These are phyloP conservation scores for Rosa persica DNA, from an alignment of 306 rosid genomes.

Conservation along the genomic window DNA sequence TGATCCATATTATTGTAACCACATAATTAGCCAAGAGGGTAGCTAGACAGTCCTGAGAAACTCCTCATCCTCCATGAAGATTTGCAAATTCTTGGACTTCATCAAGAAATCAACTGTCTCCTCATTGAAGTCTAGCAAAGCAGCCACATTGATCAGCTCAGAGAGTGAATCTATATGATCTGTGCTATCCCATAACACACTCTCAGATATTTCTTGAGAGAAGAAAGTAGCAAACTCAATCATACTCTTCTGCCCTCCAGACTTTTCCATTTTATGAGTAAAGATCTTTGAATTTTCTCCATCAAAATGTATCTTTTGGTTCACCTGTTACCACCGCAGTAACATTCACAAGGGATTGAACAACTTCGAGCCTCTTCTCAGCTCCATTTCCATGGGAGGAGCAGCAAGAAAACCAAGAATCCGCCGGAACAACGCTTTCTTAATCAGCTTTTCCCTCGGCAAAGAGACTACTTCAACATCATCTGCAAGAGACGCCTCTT, in stretches of 20 bases:
- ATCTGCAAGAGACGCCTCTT: constrained; percentile 29
- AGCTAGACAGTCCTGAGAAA: constrained; percentile 40
- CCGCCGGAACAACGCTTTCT: constrained; percentile 48
- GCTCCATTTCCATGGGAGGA: constrained; percentile 53
- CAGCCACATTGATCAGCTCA: constrained; percentile 59
- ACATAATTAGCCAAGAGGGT: constrained; percentile 31
- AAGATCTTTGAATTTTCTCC: constrained; percentile 35
- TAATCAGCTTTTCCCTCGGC: constrained; percentile 26
- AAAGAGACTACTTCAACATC: constrained; percentile 24
- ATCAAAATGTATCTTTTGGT: constrained; percentile 55
- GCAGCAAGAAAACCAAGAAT: constrained; percentile 68
- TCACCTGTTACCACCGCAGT: constrained; percentile 38
- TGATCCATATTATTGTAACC: neutral
- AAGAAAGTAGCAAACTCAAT: constrained; percentile 57
- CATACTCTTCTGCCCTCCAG: constrained; percentile 22
- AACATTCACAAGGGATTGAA: constrained; percentile 42
- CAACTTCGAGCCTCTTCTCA: constrained; percentile 49
- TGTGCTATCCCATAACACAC: constrained; percentile 47
- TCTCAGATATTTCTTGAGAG: constrained; percentile 56
- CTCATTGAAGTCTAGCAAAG: constrained; percentile 49
- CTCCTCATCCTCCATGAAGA: constrained; percentile 57
- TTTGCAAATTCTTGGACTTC: constrained; percentile 65
- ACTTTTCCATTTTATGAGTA: constrained; percentile 35
- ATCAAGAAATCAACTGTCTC: constrained; percentile 51
- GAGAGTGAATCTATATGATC: constrained; percentile 52